Base-by-base conservation (phyloP, 768 basidiomycete genomes). In the Clavulina sp. region DNA sequence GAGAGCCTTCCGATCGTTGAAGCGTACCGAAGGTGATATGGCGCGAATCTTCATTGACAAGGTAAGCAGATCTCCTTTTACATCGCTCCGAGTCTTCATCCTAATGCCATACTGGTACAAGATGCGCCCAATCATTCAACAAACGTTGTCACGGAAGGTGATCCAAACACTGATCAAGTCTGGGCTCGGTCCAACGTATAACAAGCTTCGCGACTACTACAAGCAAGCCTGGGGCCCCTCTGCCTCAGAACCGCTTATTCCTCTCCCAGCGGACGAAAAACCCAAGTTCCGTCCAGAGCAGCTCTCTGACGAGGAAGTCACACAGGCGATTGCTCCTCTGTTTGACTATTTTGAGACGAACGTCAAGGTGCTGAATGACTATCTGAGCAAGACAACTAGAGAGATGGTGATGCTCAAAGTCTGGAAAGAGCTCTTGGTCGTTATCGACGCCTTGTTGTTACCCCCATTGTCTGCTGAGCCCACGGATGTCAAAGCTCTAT, bases 331-430 rank as follows among this genome's bases (percentile, higher is more conserved):
- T 50, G 64, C 81, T 29, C 81, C 87, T 1, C 66, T 99, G 32
- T 92, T 97, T 61, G 93, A 97, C 63, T 97, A 96, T 67, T 86
- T 99, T 56, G 93, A 97, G 54, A 79, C 80, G 24, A 96, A 93
- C 60, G 71, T 96, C 47, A 81, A 86, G 57, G 87, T 85, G 23
- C 73, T 99, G 49, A 93, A 93, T 59, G 87, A 82, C 3, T 80
- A 84, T 56, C 70, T 99, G 47, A 82, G 83, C 54, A 79, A 84
- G 41, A 73, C 75, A 4, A 84, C 87, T 50, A 86, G 87, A 69
- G 77, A 89, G 64, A 84, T 79, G 72, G 89, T 97, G 52, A 92
- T 96, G 81, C 75, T 77, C 28, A 75, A 81, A 51, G 75, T 93
- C 51, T 99, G 95, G 95, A 97, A 97, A 69, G 93, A 97, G 65